Evolutionary conservation across 2,329 filamentous ascomycete genomes (phyloP).

Genomic region (Zymoseptoria ardabiliae): DNA sequence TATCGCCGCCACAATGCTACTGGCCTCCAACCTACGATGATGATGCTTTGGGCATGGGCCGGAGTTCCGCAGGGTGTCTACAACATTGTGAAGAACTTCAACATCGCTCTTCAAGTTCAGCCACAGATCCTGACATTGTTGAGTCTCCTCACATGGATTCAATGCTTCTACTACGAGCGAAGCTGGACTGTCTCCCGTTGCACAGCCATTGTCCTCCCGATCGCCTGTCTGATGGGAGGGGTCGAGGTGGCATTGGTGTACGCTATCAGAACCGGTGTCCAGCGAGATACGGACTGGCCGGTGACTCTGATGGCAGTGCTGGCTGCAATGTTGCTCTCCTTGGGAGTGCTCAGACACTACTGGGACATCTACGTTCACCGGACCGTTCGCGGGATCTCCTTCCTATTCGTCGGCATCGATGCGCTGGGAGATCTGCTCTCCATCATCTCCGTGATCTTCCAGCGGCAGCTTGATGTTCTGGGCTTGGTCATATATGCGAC

Average conservation of each 20-base stretch:
- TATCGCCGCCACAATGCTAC: constrained; percentile 58
- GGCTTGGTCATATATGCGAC: constrained; percentile 61
- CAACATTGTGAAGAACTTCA: constrained; percentile 49
- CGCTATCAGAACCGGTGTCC: constrained; percentile 42
- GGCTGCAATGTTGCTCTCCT: constrained; percentile 55
- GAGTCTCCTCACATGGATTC: constrained; percentile 48
- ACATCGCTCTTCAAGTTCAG: constrained; percentile 48
- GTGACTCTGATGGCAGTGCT: constrained; percentile 59
- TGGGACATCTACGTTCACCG: constrained; percentile 60
- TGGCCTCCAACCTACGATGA: constrained; percentile 62
- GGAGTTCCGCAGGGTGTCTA: constrained; percentile 60
- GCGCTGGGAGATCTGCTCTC: constrained; percentile 62
- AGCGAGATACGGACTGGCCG: constrained; percentile 50
- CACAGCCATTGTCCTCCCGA: constrained; percentile 41
- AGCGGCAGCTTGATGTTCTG: constrained; percentile 50
- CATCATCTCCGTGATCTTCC: constrained; percentile 56
- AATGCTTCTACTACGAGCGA: constrained; percentile 52
- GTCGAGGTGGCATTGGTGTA: constrained; percentile 55
- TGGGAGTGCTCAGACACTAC: constrained; percentile 62
- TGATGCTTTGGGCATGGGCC: constrained; percentile 63
- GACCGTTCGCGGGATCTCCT: constrained; percentile 63
- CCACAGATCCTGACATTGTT: constrained; percentile 49
- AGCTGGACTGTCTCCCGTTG: constrained; percentile 48
- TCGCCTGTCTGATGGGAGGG: constrained; percentile 52
- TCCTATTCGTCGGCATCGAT: constrained; percentile 64